Evolutionary conservation across 2,329 filamentous ascomycete species (phyloP), one percentile per base, ranked within the genome.

Genomic region (Trichoderma cornu-damae): DNA sequence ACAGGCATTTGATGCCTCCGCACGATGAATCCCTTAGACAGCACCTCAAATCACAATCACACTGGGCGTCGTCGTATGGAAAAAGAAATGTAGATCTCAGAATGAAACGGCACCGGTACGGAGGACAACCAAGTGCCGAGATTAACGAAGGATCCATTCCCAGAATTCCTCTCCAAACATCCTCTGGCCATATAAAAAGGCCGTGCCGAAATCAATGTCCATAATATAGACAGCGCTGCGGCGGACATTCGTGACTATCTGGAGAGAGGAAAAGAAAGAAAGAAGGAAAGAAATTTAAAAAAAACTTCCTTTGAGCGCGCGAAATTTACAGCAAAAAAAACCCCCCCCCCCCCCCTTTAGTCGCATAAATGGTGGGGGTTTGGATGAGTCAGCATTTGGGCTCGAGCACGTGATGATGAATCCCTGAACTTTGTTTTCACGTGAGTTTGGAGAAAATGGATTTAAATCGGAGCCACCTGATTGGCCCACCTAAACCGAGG

Each of bases 61-160:
- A 18, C 14, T 8, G 1, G 30, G 2, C 3, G 18, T 30, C 32
- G 26, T n/a, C n/a, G n/a, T n/a, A 22, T 16, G 12, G n/a, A 11
- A 38, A 6, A 37, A 55, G 60, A 61, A 72, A 77, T 81, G 78
- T 81, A 79, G 78, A 80, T 81, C 78, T 78, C 77, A 73, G 74
- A 78, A 79, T 81, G 78, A 81, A 81, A 80, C 78, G 74, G 71
- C 73, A 75, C 71, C 70, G 74, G 76, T 77, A 80, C 73, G 70
- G 75, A 70, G 66, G 56, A 62, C 59, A 68, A 72, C 72, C 73
- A 73, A 73, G 65, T 73, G 76, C 71, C 76, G 78, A 77, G 78
- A 81, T 81, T 80, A 81, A 81, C 77, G 77, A 80, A 73, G 76
- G 78, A 80, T 78, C 77, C 61, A 67, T 66, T 68, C 61, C 61